These are phyloP conservation scores for Trichoderma orchidacearum DNA, from an alignment of 495 filamentous ascomycete species.

Conservation along the genomic window DNA sequence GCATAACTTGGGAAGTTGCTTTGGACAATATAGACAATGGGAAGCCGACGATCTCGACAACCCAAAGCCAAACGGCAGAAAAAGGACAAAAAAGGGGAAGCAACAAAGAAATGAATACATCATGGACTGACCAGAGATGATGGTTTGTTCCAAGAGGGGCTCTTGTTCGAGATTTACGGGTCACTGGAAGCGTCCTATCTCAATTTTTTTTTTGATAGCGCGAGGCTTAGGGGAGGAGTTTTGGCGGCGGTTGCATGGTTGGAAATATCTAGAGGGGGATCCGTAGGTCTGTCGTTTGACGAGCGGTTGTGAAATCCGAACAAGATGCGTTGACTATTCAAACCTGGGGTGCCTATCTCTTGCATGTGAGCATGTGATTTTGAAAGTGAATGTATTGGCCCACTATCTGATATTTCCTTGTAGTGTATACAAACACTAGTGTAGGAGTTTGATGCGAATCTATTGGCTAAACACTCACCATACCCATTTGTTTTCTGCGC, in stretches of 20 bases:
- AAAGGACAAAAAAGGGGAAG: background rate
- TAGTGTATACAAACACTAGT: too few relatives aligned
- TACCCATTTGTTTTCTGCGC: too few relatives aligned
- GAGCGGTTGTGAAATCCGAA: background rate
- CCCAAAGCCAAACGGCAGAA: background rate
- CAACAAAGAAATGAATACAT: background rate
- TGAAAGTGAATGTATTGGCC: too few relatives aligned
- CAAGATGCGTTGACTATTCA: too few relatives aligned
- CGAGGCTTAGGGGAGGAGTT: background rate
- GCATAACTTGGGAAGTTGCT: background rate
- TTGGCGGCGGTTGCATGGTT: background rate
- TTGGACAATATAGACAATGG: background rate
- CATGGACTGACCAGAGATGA: too few relatives aligned
- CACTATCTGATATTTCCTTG: too few relatives aligned
- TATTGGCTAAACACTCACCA: too few relatives aligned
- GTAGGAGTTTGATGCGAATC: too few relatives aligned
- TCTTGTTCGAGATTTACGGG: background rate
- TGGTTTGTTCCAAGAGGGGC: background rate
- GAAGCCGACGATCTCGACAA: too few relatives aligned
- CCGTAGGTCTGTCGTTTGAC: background rate
- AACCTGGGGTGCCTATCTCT: too few relatives aligned
- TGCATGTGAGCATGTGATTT: too few relatives aligned
- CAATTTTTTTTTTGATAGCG: background rate
- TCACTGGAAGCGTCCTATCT: background rate
- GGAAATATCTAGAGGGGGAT: background rate